These are phyloP conservation scores for Thermothielavioides terrestris DNA, from an alignment of 495 filamentous ascomycete genomes.

Conservation along the genomic window DNA sequence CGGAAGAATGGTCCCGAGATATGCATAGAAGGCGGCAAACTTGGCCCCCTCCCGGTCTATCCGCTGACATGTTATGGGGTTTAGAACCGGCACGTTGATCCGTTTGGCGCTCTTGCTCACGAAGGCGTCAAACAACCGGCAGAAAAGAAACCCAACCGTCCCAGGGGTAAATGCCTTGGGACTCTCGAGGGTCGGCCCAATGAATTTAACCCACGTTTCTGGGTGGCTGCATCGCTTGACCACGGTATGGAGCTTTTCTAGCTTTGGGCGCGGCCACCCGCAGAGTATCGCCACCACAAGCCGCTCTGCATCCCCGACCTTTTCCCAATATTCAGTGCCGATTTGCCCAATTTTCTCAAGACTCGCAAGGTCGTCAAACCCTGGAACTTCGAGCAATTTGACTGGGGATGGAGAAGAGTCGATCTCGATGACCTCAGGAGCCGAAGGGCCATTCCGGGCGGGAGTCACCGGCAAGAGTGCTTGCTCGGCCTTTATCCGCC, in stretches of 20 bases:
- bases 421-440: constrained; percentile 9
- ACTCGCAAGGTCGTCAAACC: constrained; percentile 1
- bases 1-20: constrained; percentile 11
- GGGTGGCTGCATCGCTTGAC: not conserved
- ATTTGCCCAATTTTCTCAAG: constrained; percentile 13
- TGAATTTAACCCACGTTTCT: constrained; percentile 16
- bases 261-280: not conserved
- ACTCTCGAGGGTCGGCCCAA: constrained; percentile 6
- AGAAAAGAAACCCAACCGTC: constrained; percentile 5
- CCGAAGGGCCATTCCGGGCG: not conserved
- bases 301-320: constrained; percentile 14
- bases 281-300: constrained; percentile 19
- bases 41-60: not conserved
- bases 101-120: constrained; percentile 3
- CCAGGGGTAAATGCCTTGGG: not conserved
- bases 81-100: not conserved
- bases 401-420: constrained; percentile 6
- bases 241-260: not conserved
- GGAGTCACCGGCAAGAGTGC: not conserved
- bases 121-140: constrained; percentile 21
- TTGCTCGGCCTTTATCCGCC: constrained; percentile 4
- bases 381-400: constrained; percentile 2
- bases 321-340: constrained; percentile 17
- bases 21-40: constrained; percentile 12
- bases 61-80: not conserved